phyloP scores from a whole-genome alignment of 2,329 filamentous ascomycete species.

The Alternaria angustiovoidea region DNA sequence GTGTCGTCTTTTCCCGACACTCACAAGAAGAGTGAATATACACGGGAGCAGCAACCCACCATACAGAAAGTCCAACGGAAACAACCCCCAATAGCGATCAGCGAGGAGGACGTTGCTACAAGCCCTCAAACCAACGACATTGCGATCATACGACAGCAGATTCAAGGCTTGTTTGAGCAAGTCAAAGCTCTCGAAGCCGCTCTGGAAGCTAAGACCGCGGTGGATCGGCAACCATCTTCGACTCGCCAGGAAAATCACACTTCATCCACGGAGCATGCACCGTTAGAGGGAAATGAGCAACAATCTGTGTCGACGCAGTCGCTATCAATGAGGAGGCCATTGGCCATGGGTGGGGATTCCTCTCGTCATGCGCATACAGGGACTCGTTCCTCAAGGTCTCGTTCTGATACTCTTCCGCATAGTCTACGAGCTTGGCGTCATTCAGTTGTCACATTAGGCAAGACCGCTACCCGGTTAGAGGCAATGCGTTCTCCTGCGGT shows the following conservation, averaged over 20 bases:
- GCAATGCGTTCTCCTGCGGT: slow-evolving; percentile 1
- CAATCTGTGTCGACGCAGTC: not conserved
- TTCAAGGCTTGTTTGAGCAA: slow-evolving; percentile 26
- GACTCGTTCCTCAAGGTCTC: not conserved
- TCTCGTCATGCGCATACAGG: not conserved
- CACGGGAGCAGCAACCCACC: not conserved
- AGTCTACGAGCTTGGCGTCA: not conserved
- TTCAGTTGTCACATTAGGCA: not conserved
- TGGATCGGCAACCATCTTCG: not conserved
- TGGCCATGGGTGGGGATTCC: not conserved
- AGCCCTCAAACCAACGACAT: not conserved
- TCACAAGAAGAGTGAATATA: not conserved
- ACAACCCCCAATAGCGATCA: not conserved
- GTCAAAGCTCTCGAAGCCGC: slow-evolving; percentile 21
- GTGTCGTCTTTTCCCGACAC: not conserved
- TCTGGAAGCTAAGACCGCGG: slow-evolving; percentile 2
- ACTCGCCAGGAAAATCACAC: not conserved
- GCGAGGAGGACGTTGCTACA: not conserved
- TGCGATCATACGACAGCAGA: slow-evolving; percentile 14
- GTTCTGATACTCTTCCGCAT: not conserved
- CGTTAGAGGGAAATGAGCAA: not conserved
- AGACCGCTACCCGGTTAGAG: not conserved
- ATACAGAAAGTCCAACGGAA: not conserved
- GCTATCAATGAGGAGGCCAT: not conserved
- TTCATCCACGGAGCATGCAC: not conserved